Base-by-base conservation (phyloP, 2,329 filamentous ascomycete genomes). In the Pestalotiopsis sp. region DNA sequence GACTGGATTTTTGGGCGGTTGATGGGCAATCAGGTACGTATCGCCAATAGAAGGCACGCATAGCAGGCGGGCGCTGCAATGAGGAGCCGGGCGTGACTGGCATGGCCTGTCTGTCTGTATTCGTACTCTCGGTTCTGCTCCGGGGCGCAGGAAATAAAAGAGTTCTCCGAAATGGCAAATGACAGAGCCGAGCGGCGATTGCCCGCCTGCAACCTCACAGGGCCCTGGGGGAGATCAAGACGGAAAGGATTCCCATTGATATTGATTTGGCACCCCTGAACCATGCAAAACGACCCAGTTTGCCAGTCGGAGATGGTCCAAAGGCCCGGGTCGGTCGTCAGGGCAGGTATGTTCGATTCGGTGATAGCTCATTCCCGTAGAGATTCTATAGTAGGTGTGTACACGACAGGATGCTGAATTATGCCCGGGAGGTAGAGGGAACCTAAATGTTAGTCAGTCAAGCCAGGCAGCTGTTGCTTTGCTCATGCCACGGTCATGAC, bases 251-350 rank as follows among this genome's bases (percentile, higher is more conserved):
- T 62, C 27, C 25, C 59, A 62, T 52, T 36, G 31, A 36, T 36
- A 36, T 36, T 36, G 31, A 36, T 36, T 36, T 36, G 31, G 31
- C 38, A 45, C 49, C 64, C 64, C 64, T 66, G 64, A 49, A 66
- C 64, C 64, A 66, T 66, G 63, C 63, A 52, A 52, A n/a, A 52
- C 9, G 11, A 11, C 31, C 31, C 14, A 36, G 36, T 25, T 23
- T 20, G 14, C 61, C 61, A 64, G 59, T 62, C 59, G 62, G 62
- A 39, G 62, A 27, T 52, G 64, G 64, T 57, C 64, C 64, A 66
- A 13, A 57, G 64, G 41, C 27, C 25, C 57, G 64, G 64, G 49
- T 66, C 49, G 52, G 57, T 13, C 5, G 14, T 38, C 14, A 14
- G 23, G 14, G 41, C 41, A 57, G 14, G 36, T 25, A 9, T 45